Percentiles rank a stretch among this genome's conserved stretches.
Evolutionary conservation across 495 filamentous ascomycete genomes (phyloP).

Genomic region (Trichocladium antarcticum): DNA sequence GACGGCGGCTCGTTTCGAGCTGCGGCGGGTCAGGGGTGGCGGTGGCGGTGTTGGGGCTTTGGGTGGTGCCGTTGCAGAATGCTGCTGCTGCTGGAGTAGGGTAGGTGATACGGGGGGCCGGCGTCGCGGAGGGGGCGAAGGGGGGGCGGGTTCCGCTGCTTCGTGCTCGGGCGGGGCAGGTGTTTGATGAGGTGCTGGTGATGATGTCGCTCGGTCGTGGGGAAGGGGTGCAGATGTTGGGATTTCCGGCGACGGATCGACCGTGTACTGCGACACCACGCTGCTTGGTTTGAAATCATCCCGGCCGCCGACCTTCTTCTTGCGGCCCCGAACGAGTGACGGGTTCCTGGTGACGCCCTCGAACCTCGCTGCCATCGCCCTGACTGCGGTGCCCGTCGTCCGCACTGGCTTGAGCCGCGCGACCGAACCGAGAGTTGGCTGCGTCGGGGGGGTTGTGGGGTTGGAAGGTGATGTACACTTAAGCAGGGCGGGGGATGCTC

Average conservation of each 20-base stretch:
- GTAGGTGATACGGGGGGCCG: background rate
- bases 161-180: no score
- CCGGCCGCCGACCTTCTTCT: background rate
- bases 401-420: slow-evolving; percentile 2
- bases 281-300: slow-evolving; percentile 11
- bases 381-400: slow-evolving; percentile 25
- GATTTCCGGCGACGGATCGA: slow-evolving; percentile 17
- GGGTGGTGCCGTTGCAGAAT: no score
- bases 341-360: slow-evolving; percentile 21
- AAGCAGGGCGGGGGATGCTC: no score
- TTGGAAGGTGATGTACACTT: background rate
- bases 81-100: background rate
- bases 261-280: slow-evolving; percentile 22
- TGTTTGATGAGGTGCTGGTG: no score
- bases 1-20: background rate
- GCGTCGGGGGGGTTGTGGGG: background rate
- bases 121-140: background rate
- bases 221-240: no score
- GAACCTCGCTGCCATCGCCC: slow-evolving; percentile 37
- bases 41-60: background rate
- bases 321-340: slow-evolving; percentile 1
- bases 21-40: background rate
- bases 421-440: background rate
- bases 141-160: no score
- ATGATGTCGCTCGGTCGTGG: background rate